Percentiles rank a stretch among this genome's conserved stretches.
Evolutionary conservation across 2,329 filamentous ascomycete genomes (phyloP).

Genomic region (Fusarium verrucosum): DNA sequence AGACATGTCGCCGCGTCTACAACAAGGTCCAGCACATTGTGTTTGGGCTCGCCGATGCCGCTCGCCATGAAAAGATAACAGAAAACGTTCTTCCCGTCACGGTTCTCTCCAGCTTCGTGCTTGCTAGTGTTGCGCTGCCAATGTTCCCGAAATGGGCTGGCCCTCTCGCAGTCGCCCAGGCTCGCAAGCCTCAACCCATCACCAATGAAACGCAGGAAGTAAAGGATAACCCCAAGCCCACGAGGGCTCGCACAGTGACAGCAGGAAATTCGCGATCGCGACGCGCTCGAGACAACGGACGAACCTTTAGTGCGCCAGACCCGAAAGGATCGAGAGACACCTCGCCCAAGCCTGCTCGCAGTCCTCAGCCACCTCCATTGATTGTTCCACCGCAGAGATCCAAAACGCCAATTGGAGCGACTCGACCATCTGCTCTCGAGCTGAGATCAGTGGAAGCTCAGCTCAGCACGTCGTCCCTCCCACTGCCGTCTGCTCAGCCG

Average conservation of each 20-base stretch:
- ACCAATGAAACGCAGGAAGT: constrained; percentile 47
- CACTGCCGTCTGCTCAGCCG: constrained; percentile 66
- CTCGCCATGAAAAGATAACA: constrained; percentile 77
- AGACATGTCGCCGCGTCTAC: constrained; percentile 83
- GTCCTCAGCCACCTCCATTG: constrained; percentile 31
- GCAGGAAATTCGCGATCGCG: constrained; percentile 60
- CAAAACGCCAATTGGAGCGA: constrained; percentile 51
- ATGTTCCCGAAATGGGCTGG: constrained; percentile 81
- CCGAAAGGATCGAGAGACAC: constrained; percentile 45
- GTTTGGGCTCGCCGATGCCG: constrained; percentile 77
- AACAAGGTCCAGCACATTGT: constrained; percentile 91
- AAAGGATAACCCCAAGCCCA: constrained; percentile 56
- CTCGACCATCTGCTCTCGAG: constrained; percentile 61
- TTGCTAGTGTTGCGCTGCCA: constrained; percentile 79
- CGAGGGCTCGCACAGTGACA: constrained; percentile 74
- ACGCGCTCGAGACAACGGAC: constrained; percentile 56
- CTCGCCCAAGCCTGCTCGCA: constrained; percentile 43
- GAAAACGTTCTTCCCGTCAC: constrained; percentile 84
- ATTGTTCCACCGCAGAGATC: constrained; percentile 40
- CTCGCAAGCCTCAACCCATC: constrained; percentile 71
- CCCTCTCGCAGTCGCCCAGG: constrained; percentile 82
- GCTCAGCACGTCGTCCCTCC: constrained; percentile 73
- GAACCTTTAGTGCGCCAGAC: constrained; percentile 58
- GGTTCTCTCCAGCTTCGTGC: constrained; percentile 80
- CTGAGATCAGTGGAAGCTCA: constrained; percentile 66